These are phyloP conservation scores for Drosera spatulata DNA, from an alignment of 179 eudicot genomes.

Conservation along the genomic window DNA sequence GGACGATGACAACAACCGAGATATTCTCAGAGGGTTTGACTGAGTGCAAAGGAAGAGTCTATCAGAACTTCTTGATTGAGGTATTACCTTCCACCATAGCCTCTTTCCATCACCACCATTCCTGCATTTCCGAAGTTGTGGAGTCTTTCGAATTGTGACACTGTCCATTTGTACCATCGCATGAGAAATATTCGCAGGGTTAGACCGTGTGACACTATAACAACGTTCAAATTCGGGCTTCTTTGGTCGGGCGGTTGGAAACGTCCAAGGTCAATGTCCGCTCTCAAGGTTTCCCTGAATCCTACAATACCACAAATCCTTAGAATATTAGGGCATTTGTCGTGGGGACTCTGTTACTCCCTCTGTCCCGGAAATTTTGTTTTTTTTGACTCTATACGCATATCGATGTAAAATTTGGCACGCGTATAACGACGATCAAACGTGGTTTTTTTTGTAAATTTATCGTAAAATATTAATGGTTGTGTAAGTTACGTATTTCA, in stretches of 20 bases:
- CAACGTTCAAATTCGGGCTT: constrained; percentile 37
- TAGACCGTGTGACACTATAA: constrained; percentile 42
- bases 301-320: constrained; percentile 16
- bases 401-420: too few species aligned
- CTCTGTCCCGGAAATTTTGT: too few species aligned
- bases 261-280: constrained; percentile 35
- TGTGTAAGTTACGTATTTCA: too few species aligned
- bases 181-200: constrained; percentile 36
- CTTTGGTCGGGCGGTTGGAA: constrained; percentile 41
- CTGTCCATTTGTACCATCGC: constrained; percentile 59
- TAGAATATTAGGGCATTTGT: not conserved
- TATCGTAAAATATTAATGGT: too few species aligned
- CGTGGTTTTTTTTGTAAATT: too few species aligned
- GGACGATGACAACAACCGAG: too few species aligned
- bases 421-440: too few species aligned
- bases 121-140: constrained; percentile 26
- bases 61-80: too few species aligned
- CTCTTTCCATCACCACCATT: constrained; percentile 41
- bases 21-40: too few species aligned
- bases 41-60: too few species aligned
- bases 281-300: constrained; percentile 40
- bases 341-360: too few species aligned
- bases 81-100: constrained; percentile 13
- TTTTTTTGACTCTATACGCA: too few species aligned
- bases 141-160: constrained; percentile 40